These are phyloP conservation scores for Agarophyton chilense DNA, from an alignment of 23 red algal species.

Conservation along the genomic window DNA sequence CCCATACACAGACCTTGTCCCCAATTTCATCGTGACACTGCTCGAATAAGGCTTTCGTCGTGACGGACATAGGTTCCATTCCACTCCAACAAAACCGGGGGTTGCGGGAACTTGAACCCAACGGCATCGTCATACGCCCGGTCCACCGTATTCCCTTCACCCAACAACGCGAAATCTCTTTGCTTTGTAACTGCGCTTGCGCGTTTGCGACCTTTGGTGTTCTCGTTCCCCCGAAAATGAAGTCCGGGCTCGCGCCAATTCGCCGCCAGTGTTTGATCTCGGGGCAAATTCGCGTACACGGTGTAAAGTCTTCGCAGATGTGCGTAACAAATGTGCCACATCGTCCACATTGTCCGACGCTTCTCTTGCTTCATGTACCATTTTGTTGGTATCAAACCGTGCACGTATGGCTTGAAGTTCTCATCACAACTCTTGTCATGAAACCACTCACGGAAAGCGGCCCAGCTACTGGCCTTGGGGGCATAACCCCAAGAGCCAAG, in stretches of 20 bases:
- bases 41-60: background rate
- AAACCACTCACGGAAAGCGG: slow-evolving; percentile 66
- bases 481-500: slow-evolving; percentile 75
- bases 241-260: slow-evolving; percentile 68
- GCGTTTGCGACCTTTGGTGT: background rate
- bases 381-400: slow-evolving; percentile 43
- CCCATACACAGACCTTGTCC: background rate
- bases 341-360: slow-evolving; percentile 64
- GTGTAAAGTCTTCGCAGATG: slow-evolving; percentile 32
- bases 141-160: background rate
- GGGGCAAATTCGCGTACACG: slow-evolving; percentile 66
- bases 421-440: slow-evolving; percentile 22
- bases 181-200: slow-evolving; percentile 31
- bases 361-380: slow-evolving; percentile 79
- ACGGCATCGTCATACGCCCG: background rate
- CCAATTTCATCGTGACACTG: background rate
- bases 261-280: slow-evolving; percentile 50
- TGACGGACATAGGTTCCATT: slow-evolving; percentile 29
- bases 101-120: background rate
- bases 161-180: slow-evolving; percentile 22
- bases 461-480: slow-evolving; percentile 39
- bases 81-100: slow-evolving; percentile 22
- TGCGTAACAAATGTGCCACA: slow-evolving; percentile 74
- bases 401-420: slow-evolving; percentile 57
- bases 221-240: slow-evolving; percentile 40